Conservation (phyloP, 805 yeast genomes). For the Cyberlindnera petersonii region DNA sequence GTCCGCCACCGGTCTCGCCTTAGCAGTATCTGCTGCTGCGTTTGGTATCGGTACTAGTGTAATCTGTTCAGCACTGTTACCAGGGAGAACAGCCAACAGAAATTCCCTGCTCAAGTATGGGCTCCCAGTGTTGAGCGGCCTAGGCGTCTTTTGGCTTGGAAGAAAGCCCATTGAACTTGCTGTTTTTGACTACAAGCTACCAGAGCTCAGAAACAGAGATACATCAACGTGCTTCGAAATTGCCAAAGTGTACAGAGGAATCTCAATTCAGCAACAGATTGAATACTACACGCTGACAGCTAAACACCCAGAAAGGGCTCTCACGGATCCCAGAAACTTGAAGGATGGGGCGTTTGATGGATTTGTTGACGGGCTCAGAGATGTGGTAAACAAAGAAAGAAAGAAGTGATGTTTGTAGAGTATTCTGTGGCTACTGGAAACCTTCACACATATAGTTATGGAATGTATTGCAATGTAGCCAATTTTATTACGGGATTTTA, state of each 20-base stretch:
- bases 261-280: not conserved
- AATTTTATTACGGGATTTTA: no score
- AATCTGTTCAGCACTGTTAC: not conserved
- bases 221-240: not conserved
- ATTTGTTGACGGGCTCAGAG: not conserved
- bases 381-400: no score
- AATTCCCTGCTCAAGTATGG: not conserved
- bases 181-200: not conserved
- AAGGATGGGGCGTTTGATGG: not conserved
- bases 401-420: no score
- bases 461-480: no score
- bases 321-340: not conserved
- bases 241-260: not conserved
- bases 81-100: not conserved
- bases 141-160: not conserved
- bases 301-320: not conserved
- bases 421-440: no score
- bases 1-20: not conserved
- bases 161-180: not conserved
- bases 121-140: not conserved
- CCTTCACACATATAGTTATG: no score
- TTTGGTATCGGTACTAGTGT: not conserved
- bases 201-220: not conserved
- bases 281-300: not conserved
- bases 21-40: not conserved